phyloP scores from a whole-genome alignment of 2,329 filamentous ascomycete species.

The Bimuria novae-zelandiae region DNA sequence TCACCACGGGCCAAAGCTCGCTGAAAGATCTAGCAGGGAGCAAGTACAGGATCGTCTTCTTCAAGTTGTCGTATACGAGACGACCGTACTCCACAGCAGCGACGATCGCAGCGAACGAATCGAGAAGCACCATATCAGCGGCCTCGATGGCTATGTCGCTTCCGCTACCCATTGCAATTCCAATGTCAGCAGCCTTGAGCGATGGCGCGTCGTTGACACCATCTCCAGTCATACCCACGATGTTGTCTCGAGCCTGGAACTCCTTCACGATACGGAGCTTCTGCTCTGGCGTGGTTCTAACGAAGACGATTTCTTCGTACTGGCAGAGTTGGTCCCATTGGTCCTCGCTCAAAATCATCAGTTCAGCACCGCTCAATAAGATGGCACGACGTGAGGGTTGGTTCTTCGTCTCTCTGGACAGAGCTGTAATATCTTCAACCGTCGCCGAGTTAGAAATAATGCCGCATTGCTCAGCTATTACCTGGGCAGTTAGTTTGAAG shows the following conservation, averaged over 20 bases:
- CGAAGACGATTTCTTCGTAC: conserved; percentile 77
- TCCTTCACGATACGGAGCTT: conserved; percentile 80
- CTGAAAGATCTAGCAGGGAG: conserved; percentile 74
- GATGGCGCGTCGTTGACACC: conserved; percentile 58
- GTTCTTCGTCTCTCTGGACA: conserved; percentile 47
- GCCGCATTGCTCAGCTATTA: conserved; percentile 73
- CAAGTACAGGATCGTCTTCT: conserved; percentile 77
- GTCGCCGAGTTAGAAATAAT: conserved; percentile 63
- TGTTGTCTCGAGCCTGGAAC: conserved; percentile 65
- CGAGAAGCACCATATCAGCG: conserved; percentile 66
- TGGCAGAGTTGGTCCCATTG: conserved; percentile 70
- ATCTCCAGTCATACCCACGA: conserved; percentile 59
- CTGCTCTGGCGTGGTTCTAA: conserved; percentile 76
- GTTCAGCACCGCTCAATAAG: conserved; percentile 51
- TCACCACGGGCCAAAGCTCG: conserved; percentile 76
- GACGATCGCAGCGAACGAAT: conserved; percentile 73
- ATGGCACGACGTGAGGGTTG: conserved; percentile 32
- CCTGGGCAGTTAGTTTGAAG: conserved; percentile 73
- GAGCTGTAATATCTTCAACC: conserved; percentile 60
- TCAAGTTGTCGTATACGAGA: conserved; percentile 78
- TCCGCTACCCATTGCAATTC: conserved; percentile 62
- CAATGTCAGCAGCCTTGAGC: conserved; percentile 63
- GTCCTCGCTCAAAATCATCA: conserved; percentile 66
- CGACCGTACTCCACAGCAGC: conserved; percentile 74
- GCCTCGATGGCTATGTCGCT: conserved; percentile 67